Evolutionary conservation across 257 asterid genomes (phyloP).

Genomic region (Euphrasia confusa): DNA sequence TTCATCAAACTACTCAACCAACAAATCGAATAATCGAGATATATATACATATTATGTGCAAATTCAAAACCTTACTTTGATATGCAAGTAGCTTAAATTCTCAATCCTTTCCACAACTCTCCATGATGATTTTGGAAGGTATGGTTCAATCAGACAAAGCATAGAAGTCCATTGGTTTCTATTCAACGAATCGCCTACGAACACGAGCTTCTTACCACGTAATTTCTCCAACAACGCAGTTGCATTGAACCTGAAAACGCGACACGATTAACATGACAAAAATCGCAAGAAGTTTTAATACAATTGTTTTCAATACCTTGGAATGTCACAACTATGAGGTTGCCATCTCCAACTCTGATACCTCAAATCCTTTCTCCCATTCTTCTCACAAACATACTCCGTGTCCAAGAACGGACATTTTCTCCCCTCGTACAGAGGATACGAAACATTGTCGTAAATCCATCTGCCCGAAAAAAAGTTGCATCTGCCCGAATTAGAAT

Average conservation of each 20-base stretch:
- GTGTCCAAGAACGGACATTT: slow-evolving; percentile 40
- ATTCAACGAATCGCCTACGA: slow-evolving; percentile 73
- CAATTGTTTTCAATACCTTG: slow-evolving; percentile 30
- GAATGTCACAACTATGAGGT: slow-evolving; percentile 51
- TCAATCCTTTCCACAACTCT: slow-evolving; percentile 19
- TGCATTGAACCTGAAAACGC: slow-evolving; percentile 45
- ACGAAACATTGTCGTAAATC: slow-evolving; percentile 42
- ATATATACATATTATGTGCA: too few relatives aligned
- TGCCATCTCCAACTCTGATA: slow-evolving; percentile 70
- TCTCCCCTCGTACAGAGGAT: slow-evolving; percentile 43
- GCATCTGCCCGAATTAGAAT: slow-evolving; percentile 22
- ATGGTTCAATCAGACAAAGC: slow-evolving; percentile 53
- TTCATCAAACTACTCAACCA: neutral
- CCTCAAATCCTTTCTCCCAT: slow-evolving; percentile 44
- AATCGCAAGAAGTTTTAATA: neutral
- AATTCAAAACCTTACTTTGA: slow-evolving; percentile 32
- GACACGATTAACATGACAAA: neutral
- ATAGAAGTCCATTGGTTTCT: slow-evolving; percentile 63
- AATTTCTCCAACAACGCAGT: slow-evolving; percentile 49
- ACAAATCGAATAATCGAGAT: neutral
- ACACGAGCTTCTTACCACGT: slow-evolving; percentile 53
- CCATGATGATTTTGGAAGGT: slow-evolving; percentile 32
- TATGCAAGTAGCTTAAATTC: slow-evolving; percentile 30
- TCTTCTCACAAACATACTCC: slow-evolving; percentile 41
- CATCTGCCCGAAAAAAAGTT: slow-evolving; percentile 44